A percentile compares a stretch with the other conserved stretches of the same genome.
These are phyloP conservation scores for Pachysandra terminalis DNA, from an alignment of 164 flowering plant species.

Conservation along the genomic window DNA sequence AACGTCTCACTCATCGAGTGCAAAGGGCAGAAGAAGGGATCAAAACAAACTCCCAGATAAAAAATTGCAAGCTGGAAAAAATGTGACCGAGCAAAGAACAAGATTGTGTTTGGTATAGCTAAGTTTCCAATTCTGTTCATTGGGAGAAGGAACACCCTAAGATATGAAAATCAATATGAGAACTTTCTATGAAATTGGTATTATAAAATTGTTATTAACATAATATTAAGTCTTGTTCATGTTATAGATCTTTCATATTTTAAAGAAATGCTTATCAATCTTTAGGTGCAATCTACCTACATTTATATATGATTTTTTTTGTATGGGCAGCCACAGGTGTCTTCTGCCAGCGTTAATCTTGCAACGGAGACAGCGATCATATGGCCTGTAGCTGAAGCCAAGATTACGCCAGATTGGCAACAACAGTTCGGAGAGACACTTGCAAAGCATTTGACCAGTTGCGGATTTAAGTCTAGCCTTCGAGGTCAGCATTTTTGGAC, in stretches of 20 bases:
- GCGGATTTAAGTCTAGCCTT: slow-evolving; percentile 81
- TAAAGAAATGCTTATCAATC: neutral
- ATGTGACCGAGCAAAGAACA: too few relatives aligned
- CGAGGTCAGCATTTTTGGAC: slow-evolving; percentile 49
- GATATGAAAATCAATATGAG: too few relatives aligned
- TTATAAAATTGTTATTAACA: neutral
- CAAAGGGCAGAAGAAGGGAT: neutral
- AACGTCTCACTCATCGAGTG: neutral
- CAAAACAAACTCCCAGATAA: neutral
- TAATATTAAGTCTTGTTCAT: neutral
- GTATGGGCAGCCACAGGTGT: slow-evolving; percentile 77
- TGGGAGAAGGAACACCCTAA: neutral
- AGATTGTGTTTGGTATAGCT: too few relatives aligned
- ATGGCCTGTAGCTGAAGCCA: slow-evolving; percentile 80
- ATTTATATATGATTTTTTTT: slow-evolving; percentile 6
- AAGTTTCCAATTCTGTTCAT: neutral
- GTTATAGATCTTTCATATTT: neutral
- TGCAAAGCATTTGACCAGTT: slow-evolving; percentile 80
- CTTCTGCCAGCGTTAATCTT: slow-evolving; percentile 85
- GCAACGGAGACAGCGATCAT: slow-evolving; percentile 85
- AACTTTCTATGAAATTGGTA: neutral
- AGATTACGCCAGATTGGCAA: slow-evolving; percentile 64
- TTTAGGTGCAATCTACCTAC: neutral
- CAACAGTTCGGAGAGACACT: slow-evolving; percentile 74
- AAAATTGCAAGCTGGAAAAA: too few relatives aligned